Evolutionary conservation across 306 rosid species (phyloP).

Genomic region (Sicyos baderoa): DNA sequence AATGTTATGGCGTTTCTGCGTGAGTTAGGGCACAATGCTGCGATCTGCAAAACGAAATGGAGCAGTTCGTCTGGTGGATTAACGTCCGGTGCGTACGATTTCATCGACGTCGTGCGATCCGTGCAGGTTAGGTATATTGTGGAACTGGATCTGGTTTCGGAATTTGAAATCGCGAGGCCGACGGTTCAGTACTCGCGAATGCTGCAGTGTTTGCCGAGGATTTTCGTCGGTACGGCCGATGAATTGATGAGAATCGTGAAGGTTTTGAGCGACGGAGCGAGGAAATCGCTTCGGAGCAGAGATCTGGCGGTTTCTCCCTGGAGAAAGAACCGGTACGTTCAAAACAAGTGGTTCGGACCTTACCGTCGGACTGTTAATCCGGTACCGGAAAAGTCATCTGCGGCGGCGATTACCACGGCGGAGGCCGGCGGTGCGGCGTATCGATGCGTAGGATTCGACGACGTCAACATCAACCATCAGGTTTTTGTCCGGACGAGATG

Average conservation of each 20-base stretch:
- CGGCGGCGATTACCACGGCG: background rate
- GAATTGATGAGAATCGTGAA: slow-evolving; percentile 48
- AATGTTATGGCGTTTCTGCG: slow-evolving; percentile 54
- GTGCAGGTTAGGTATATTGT: slow-evolving; percentile 44
- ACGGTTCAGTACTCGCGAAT: slow-evolving; percentile 33
- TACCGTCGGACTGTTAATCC: slow-evolving; percentile 48
- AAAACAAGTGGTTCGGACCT: slow-evolving; percentile 70
- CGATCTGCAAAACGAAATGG: slow-evolving; percentile 74
- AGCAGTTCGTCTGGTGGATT: slow-evolving; percentile 30
- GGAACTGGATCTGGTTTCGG: slow-evolving; percentile 45
- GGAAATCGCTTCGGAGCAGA: slow-evolving; percentile 41
- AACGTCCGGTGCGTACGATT: slow-evolving; percentile 55
- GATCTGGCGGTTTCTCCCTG: slow-evolving; percentile 66
- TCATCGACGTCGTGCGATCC: slow-evolving; percentile 50
- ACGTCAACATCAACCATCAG: slow-evolving; percentile 18
- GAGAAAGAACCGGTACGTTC: slow-evolving; percentile 73
- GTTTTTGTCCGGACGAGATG: slow-evolving; percentile 32
- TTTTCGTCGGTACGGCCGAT: slow-evolving; percentile 48
- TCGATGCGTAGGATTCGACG: slow-evolving; percentile 53
- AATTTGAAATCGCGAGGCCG: slow-evolving; percentile 59
- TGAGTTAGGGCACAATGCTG: slow-evolving; percentile 59
- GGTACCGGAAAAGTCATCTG: slow-evolving; percentile 32
- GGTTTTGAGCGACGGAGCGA: slow-evolving; percentile 42
- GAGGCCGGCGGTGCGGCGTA: slow-evolving; percentile 22
- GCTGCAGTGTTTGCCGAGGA: slow-evolving; percentile 32